Conservation (phyloP, 495 filamentous ascomycete species). For the Aspergillus sclerotioniger region DNA sequence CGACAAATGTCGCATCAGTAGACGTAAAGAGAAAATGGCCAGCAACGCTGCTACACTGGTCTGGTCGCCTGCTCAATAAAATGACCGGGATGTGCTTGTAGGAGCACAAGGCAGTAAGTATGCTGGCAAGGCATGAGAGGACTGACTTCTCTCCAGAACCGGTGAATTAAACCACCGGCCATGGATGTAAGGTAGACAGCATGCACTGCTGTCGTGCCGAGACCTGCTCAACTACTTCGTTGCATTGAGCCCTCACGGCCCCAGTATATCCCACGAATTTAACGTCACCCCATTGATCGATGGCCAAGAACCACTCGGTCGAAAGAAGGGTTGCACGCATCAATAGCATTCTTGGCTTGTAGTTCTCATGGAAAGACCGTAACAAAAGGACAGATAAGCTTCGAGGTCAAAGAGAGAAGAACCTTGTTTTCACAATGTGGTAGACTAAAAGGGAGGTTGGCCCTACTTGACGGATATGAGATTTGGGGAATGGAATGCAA, state of each 20-base stretch:
- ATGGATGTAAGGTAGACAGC: slow-evolving; percentile 41
- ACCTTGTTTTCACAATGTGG: not conserved
- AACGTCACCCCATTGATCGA: not conserved
- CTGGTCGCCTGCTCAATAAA: slow-evolving; percentile 13
- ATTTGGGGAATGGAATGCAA: slow-evolving; percentile 25
- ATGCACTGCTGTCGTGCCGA: slow-evolving; percentile 36
- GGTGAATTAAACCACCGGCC: slow-evolving; percentile 38
- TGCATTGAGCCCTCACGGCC: slow-evolving; percentile 18
- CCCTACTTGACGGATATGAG: not conserved
- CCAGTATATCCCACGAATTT: not conserved
- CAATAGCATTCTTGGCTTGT: not conserved
- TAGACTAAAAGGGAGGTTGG: not conserved
- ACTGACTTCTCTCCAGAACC: slow-evolving; percentile 38
- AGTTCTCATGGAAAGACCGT: not conserved
- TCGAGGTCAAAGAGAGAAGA: not conserved
- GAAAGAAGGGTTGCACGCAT: slow-evolving; percentile 28
- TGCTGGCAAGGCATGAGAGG: slow-evolving; percentile 32
- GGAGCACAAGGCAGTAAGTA: slow-evolving; percentile 38
- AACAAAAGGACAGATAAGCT: not conserved
- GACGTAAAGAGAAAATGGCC: slow-evolving; percentile 35
- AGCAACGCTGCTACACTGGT: slow-evolving; percentile 28
- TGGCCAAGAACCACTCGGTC: slow-evolving; percentile 24
- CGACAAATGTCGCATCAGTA: slow-evolving; percentile 43
- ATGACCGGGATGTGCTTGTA: slow-evolving; percentile 44
- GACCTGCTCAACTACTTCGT: slow-evolving; percentile 29